Percentiles rank a stretch among this genome's conserved stretches.
Evolutionary conservation across 164 flowering plant genomes (phyloP).

Genomic region (Vitis labrusca): DNA sequence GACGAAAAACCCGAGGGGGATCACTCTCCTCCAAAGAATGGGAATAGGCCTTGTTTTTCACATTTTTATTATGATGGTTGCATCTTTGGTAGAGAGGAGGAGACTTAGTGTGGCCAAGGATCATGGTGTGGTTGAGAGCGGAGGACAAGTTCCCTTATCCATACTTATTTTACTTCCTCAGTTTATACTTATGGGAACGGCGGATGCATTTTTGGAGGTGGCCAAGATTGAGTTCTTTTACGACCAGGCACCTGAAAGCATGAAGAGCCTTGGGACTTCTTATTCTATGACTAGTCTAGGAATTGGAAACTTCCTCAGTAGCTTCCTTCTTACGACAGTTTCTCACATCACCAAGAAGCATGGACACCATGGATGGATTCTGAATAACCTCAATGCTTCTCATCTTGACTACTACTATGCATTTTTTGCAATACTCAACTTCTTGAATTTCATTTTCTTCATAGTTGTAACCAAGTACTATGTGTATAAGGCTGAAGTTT

Average conservation of each 20-base stretch:
- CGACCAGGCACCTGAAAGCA: conserved; percentile 71
- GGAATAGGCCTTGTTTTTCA: conserved; percentile 56
- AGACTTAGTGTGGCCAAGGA: conserved; percentile 44
- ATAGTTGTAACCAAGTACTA: conserved; percentile 41
- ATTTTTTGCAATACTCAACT: conserved; percentile 47
- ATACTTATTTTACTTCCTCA: conserved; percentile 69
- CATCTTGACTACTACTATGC: conserved; percentile 65
- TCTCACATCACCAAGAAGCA: conserved; percentile 38
- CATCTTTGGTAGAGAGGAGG: conserved; percentile 40
- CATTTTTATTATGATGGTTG: conserved; percentile 43
- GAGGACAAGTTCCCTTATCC: conserved; percentile 45
- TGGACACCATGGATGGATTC: conserved; percentile 61
- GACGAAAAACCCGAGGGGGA: conserved; percentile 71
- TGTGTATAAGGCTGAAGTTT: conserved; percentile 63
- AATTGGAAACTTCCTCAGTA: conserved; percentile 61
- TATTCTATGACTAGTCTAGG: conserved; percentile 54
- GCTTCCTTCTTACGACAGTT: conserved; percentile 60
- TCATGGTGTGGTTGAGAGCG: conserved; percentile 35
- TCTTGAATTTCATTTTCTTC: conserved; percentile 53
- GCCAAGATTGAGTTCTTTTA: conserved; percentile 80
- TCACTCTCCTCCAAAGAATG: conserved; percentile 63
- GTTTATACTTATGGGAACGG: conserved; percentile 64
- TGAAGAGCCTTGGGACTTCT: conserved; percentile 79
- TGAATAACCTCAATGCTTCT: conserved; percentile 66
- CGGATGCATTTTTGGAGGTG: conserved; percentile 66